Evolutionary conservation across 345 rosid genomes (phyloP).

Genomic region (Populus alba): DNA sequence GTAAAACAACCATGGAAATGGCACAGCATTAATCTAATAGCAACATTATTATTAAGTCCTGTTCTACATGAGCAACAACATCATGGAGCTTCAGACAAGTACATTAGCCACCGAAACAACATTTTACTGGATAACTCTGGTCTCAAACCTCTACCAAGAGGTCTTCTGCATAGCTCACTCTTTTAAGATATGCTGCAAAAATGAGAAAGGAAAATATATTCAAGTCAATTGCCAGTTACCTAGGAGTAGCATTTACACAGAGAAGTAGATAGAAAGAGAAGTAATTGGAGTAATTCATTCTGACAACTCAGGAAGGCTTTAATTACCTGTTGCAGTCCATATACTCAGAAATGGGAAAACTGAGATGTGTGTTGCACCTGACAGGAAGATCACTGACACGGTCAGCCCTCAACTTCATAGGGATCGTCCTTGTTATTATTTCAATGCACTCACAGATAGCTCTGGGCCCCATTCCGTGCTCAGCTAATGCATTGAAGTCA

Average conservation of each 20-base stretch:
- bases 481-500: slow-evolving; percentile 38
- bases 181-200: background rate
- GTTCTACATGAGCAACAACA: background rate
- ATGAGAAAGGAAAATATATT: background rate
- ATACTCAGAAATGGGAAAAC: slow-evolving; percentile 35
- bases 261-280: no score
- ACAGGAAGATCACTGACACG: background rate
- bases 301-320: background rate
- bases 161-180: background rate
- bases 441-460: slow-evolving; percentile 44
- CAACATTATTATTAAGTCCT: background rate
- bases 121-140: background rate
- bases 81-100: background rate
- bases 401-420: background rate
- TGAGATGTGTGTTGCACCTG: slow-evolving; percentile 18
- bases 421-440: slow-evolving; percentile 7
- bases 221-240: background rate
- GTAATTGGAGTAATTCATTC: no score
- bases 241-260: background rate
- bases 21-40: background rate
- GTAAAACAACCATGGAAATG: background rate
- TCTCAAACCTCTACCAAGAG: background rate
- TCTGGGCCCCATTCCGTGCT: slow-evolving; percentile 24
- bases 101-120: background rate
- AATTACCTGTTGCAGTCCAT: slow-evolving; percentile 46